Evolutionary conservation across 768 basidiomycete species (phyloP), one percentile per base, ranked within the genome.

Genomic region (Kwoniella heveanensis): DNA sequence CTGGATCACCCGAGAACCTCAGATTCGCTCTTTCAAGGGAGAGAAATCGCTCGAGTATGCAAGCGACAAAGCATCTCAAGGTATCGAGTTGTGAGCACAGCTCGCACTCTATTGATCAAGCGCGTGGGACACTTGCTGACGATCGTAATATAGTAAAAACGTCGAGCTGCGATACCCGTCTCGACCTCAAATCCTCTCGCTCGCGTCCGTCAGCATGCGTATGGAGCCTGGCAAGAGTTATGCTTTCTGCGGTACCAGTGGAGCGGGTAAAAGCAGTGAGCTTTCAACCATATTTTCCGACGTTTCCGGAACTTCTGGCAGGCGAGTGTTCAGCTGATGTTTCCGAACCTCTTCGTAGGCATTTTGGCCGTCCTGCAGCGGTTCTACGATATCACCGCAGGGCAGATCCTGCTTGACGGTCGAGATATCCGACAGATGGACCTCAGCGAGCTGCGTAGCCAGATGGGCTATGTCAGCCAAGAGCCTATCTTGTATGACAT

Each of bases 391-490:
- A 69, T 70, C 5, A 63, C 65, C 13, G 29, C 51, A 12, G 79
- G 79, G 7, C 65, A 66, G 7, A 65, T 80, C 44, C 51, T 60
- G 1, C 60, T 78, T 19, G 77, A 77, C 57, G 77, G 77, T 1
- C 36, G 53, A 4, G 79, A 80, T 53, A 68, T 74, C 25, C 72
- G 79, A 1, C 52, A 66, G 8, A 57, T 72, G n/a, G 55, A 66
- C n/a, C 55, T 77, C 8, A 50, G 67, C n/a, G 70, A 72, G 1
- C 57, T 75, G 21, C 66, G 74, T 15, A 64, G 54, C 2, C 51
- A 66, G 25, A 74, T 78, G 60, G 74, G 77, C 19, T 75, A 77
- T 59, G 79, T 80, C 47, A 76, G 77, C 25, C 79, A 80, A 52
- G 77, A 78, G 36, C 74, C 79, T 0, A 66, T 76, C 7, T 56